Evolutionary conservation across 441 rosid genomes (phyloP), one percentile per base, ranked within the genome.

Genomic region (Jatropha multifida): DNA sequence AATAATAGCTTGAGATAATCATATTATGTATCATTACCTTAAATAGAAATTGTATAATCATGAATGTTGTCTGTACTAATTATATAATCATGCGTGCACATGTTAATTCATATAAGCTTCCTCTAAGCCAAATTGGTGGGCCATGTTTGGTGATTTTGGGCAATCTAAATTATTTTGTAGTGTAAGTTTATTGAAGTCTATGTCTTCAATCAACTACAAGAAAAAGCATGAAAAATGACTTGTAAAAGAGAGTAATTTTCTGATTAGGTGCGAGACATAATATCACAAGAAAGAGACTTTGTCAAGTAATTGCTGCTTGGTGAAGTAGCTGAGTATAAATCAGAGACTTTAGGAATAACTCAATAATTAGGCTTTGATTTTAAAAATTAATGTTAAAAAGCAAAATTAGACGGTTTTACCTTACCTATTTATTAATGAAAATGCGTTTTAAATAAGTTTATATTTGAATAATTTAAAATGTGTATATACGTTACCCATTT

Each of bases 241-340:
- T 42, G 10, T 23, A 23, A 20, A 72, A 46, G 15, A 46, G 17
- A 8, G 13, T 72, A 54, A 37, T 38, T 60, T 41, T 42, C 14
- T 48, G 41, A 72, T 72, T 72, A 27, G 68, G 75, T 62, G 59
- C 48, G 68, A 61, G 68, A 72, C 68, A 61, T 32, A 32, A 17
- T n/a, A 32, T 49, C 68, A 72, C 75, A 51, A 72, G 60, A 49
- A 62, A 62, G 49, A 2, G 12, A 9, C 32, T 20, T 27, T 61
- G 17, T 32, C 75, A 72, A 44, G 42, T 2, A 18, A 48, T 41
- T 60, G 46, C 26, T 61, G 46, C 46, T 32, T 5, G 42, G 13
- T 48, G 13, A 60, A 59, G 15, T 23, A 23, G 26, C 52, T 56
- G 54, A 56, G n/a, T 67, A 14, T 0, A 26, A 46, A 65, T 14